These are phyloP conservation scores for Circinella minor DNA, from an alignment of 371 early-diverging fungal species.

Conservation along the genomic window DNA sequence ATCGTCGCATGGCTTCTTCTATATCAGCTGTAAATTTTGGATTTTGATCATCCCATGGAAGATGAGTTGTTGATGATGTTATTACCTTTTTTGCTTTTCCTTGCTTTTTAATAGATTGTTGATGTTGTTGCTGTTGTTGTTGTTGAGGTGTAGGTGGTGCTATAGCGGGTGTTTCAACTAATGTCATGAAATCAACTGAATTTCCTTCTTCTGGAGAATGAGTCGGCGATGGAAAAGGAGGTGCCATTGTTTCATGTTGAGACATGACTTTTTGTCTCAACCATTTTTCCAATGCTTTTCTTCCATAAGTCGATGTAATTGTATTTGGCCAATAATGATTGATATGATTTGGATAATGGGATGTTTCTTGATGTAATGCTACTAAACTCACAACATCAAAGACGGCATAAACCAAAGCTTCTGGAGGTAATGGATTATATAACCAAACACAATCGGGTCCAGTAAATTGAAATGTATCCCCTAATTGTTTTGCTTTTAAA, in stretches of 20 bases:
- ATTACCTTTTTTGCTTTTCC: background rate
- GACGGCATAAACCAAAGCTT: conserved; percentile 44
- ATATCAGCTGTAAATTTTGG: conserved; percentile 20
- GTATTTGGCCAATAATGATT: conserved; percentile 39
- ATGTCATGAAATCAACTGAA: too few relatives aligned
- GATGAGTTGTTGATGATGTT: background rate
- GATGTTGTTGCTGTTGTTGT: background rate
- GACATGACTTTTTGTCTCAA: conserved; percentile 22
- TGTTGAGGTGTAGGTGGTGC: too few relatives aligned
- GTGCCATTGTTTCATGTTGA: background rate
- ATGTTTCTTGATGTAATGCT: conserved; percentile 29
- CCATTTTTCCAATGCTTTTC: conserved; percentile 26
- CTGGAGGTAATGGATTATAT: conserved; percentile 36
- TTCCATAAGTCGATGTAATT: background rate
- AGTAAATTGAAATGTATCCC: conserved; percentile 28
- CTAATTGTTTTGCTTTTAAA: conserved; percentile 33
- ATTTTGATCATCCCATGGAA: conserved; percentile 23
- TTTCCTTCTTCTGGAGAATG: too few relatives aligned
- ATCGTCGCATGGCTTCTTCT: conserved; percentile 30
- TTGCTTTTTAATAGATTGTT: background rate
- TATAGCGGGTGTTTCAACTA: too few relatives aligned
- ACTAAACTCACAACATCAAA: conserved; percentile 51
- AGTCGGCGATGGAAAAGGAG: too few relatives aligned
- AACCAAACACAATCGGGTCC: conserved; percentile 47
- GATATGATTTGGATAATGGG: background rate